Conservation (phyloP, 2,329 filamentous ascomycete species). For the Cadophora sp. region DNA sequence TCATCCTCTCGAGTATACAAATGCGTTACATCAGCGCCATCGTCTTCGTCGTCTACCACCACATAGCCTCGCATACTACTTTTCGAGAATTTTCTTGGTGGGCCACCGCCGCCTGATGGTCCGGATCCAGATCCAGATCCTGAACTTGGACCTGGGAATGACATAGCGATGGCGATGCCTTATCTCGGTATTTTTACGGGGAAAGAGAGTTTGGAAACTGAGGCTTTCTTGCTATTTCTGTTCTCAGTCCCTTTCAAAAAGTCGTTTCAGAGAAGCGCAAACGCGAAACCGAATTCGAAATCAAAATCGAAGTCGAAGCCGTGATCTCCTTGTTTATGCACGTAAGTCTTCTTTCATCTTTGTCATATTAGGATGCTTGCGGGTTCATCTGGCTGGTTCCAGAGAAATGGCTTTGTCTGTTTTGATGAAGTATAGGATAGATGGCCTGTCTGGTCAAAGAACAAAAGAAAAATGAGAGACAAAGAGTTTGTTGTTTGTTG, state of each 20-base stretch:
- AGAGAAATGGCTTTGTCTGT: background rate
- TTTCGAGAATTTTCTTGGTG: background rate
- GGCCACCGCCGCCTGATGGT: background rate
- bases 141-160: too few species aligned
- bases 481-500: conserved; percentile 10
- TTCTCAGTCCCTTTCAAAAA: too few species aligned
- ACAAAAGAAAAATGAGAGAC: too few species aligned
- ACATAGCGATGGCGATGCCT: background rate
- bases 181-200: too few species aligned
- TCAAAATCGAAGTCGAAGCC: background rate
- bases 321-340: background rate
- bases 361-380: background rate
- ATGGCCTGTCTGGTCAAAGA: too few species aligned
- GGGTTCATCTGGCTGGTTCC: background rate
- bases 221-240: background rate
- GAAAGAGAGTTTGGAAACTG: background rate
- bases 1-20: background rate
- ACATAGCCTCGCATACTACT: background rate
- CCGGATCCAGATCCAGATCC: background rate
- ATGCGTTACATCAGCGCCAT: background rate
- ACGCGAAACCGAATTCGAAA: background rate
- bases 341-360: conserved; percentile 5
- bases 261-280: background rate
- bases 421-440: background rate
- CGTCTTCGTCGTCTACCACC: background rate